phyloP scores from a whole-genome alignment of 2,329 filamentous ascomycete species.

The Dactylellina drechsleri region DNA sequence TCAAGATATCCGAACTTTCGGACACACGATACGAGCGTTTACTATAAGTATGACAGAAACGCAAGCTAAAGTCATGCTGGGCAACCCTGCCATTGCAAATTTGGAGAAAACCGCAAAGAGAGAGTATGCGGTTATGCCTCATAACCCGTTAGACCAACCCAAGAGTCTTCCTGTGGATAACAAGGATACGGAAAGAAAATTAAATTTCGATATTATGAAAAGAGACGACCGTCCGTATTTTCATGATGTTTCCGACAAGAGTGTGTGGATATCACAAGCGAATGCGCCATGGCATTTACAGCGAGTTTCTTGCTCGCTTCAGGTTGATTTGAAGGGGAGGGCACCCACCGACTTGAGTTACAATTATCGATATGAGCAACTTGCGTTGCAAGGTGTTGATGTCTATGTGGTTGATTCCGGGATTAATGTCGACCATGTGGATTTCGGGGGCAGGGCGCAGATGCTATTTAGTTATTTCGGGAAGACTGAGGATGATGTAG shows the following conservation, averaged over 20 bases:
- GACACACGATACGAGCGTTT: constrained; percentile 54
- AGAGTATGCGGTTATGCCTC: constrained; percentile 34
- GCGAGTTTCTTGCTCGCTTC: constrained; percentile 58
- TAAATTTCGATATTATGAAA: background rate
- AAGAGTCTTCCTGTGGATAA: background rate
- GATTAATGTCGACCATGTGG: constrained; percentile 58
- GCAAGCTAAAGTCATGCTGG: constrained; percentile 15
- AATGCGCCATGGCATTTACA: constrained; percentile 58
- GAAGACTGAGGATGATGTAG: constrained; percentile 62
- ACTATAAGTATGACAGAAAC: constrained; percentile 52
- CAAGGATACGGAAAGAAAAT: background rate
- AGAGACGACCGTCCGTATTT: background rate
- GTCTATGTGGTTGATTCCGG: constrained; percentile 66
- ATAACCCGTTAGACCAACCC: constrained; percentile 35
- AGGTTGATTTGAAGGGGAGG: constrained; percentile 58
- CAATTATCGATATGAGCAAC: constrained; percentile 60
- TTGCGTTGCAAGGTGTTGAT: constrained; percentile 63
- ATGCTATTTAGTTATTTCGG: constrained; percentile 61
- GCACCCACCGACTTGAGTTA: constrained; percentile 60
- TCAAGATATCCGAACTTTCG: constrained; percentile 42
- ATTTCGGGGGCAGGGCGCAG: constrained; percentile 58
- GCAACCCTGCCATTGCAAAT: constrained; percentile 15
- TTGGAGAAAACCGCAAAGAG: constrained; percentile 19
- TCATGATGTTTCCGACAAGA: background rate
- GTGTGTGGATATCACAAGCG: constrained; percentile 24